Evolutionary conservation across 306 rosid species (phyloP).

Genomic region (Rosa lucieae): DNA sequence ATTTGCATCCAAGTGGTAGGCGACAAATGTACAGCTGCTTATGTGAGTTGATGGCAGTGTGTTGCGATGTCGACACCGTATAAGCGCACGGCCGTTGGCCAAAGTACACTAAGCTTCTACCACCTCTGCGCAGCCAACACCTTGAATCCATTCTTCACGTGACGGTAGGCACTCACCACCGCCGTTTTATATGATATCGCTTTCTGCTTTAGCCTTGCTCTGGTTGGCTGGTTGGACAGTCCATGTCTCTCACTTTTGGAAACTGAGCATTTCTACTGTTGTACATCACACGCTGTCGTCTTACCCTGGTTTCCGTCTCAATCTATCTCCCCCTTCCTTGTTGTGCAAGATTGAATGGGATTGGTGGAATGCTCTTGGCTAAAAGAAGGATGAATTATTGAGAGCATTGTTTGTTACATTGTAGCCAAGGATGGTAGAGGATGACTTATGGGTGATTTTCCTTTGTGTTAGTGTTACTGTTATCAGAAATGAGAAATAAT

Average conservation of each 20-base stretch:
- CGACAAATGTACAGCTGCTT: neutral
- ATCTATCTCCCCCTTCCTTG: neutral
- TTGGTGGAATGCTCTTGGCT: neutral
- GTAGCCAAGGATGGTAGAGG: neutral
- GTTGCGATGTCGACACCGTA: neutral
- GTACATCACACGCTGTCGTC: neutral
- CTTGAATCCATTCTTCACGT: neutral
- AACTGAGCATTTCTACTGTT: neutral
- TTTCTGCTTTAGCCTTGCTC: neutral
- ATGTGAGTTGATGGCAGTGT: neutral
- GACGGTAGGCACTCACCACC: slow-evolving; percentile 18
- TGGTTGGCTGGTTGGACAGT: neutral
- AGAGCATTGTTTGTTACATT: neutral
- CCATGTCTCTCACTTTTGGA: too few species aligned
- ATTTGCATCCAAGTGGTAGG: neutral
- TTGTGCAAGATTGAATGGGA: neutral
- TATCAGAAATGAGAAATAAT: neutral
- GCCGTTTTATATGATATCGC: neutral
- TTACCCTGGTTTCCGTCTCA: neutral
- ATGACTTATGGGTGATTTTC: neutral
- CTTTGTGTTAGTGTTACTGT: neutral
- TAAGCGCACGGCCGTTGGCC: neutral
- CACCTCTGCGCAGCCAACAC: slow-evolving; percentile 17
- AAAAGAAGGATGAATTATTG: neutral
- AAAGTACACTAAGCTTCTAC: neutral